Percentiles rank a stretch among this genome's conserved stretches.
Conservation (phyloP, 495 filamentous ascomycete genomes). For the Penicillium robsamsonii region DNA sequence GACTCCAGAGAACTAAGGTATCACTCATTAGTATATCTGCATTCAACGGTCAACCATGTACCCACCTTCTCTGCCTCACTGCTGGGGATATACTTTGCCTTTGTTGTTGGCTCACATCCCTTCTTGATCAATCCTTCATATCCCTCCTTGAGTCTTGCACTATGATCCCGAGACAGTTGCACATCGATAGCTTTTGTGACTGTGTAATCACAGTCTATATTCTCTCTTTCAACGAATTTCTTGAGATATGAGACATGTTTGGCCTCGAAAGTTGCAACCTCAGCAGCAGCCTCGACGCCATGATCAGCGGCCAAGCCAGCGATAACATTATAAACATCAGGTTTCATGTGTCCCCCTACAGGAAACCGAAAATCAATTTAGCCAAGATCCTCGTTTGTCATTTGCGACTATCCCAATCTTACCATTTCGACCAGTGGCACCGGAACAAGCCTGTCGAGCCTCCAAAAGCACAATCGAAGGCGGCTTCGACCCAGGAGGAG, state of each 20-base stretch:
- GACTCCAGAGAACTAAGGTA: conserved; percentile 41
- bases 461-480: conserved; percentile 68
- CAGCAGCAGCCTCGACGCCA: conserved; percentile 33
- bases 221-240: conserved; percentile 28
- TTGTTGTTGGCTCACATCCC: conserved; percentile 19
- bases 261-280: conserved; percentile 35
- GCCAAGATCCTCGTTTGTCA: background rate
- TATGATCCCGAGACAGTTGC: conserved; percentile 19
- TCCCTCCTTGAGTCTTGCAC: conserved; percentile 24
- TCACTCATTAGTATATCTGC: conserved; percentile 4
- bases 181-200: conserved; percentile 32
- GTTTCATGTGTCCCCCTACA: conserved; percentile 38
- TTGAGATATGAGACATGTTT: conserved; percentile 29
- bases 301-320: conserved; percentile 22
- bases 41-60: background rate
- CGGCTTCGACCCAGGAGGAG: conserved; percentile 29
- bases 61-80: conserved; percentile 24
- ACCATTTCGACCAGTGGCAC: conserved; percentile 68
- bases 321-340: conserved; percentile 34
- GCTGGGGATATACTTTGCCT: conserved; percentile 16
- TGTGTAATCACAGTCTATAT: conserved; percentile 35
- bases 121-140: conserved; percentile 23
- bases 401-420: background rate
- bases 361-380: background rate
- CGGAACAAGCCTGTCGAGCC: conserved; percentile 77